phyloP scores from a whole-genome alignment of 306 rosid species.

The Prunus fruticosa region DNA sequence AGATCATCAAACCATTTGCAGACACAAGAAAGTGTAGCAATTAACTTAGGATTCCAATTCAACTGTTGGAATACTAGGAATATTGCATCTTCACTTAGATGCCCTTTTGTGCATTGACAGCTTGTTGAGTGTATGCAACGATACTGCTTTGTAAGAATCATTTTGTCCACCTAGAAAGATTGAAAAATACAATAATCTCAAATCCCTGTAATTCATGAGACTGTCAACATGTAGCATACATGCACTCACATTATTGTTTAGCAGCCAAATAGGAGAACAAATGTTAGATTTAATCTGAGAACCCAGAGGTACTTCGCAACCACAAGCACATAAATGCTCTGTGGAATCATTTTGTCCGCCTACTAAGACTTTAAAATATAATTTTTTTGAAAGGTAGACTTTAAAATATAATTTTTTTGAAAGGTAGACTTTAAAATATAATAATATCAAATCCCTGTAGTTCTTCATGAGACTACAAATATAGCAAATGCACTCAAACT shows the following conservation, averaged over 20 bases:
- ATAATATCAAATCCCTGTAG: neutral
- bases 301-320: neutral
- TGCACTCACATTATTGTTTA: neutral
- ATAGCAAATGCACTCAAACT: neutral
- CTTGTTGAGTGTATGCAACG: conserved; percentile 89
- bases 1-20: conserved; percentile 99
- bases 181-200: conserved; percentile 14
- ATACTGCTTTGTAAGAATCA: conserved; percentile 83
- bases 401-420: too few species aligned
- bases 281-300: neutral
- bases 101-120: conserved; percentile 90
- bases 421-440: neutral
- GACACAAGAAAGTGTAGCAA: conserved; percentile 73
- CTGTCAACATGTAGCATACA: too few species aligned
- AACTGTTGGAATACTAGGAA: conserved; percentile 71
- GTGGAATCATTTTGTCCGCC: neutral
- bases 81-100: conserved; percentile 79
- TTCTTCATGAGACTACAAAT: neutral
- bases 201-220: neutral
- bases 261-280: neutral
- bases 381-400: too few species aligned
- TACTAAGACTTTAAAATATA: neutral
- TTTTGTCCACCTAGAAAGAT: conserved; percentile 39
- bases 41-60: conserved; percentile 92
- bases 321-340: neutral